These are phyloP conservation scores for Candida verbasci DNA, from an alignment of 805 yeast genomes.

Conservation along the genomic window DNA sequence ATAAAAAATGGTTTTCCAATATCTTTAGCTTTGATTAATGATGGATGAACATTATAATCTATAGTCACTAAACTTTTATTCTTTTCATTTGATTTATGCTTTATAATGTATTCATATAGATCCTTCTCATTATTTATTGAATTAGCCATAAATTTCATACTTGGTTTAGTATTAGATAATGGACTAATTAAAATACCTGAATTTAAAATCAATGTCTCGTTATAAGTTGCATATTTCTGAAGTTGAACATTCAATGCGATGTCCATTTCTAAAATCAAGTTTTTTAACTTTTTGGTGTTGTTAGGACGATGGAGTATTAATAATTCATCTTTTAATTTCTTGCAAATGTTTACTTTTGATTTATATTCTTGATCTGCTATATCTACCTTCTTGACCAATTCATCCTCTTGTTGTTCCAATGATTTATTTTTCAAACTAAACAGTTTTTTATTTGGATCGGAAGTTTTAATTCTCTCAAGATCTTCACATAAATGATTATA, in stretches of 20 bases:
- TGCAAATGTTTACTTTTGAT: slow-evolving; percentile 67
- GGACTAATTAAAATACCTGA: slow-evolving; percentile 83
- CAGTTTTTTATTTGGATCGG: slow-evolving; percentile 82
- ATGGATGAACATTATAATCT: slow-evolving; percentile 67
- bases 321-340: slow-evolving; percentile 69
- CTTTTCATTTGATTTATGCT: slow-evolving; percentile 21
- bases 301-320: slow-evolving; percentile 74
- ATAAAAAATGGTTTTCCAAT: slow-evolving; percentile 10
- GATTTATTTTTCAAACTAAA: slow-evolving; percentile 77
- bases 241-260: slow-evolving; percentile 85
- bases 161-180: slow-evolving; percentile 45
- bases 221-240: slow-evolving; percentile 83
- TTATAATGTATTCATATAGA: slow-evolving; percentile 63
- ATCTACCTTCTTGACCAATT: slow-evolving; percentile 72
- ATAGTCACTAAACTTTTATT: slow-evolving; percentile 55
- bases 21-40: slow-evolving; percentile 33
- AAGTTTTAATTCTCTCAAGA: slow-evolving; percentile 70
- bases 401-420: slow-evolving; percentile 87
- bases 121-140: slow-evolving; percentile 81
- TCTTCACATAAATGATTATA: slow-evolving; percentile 82
- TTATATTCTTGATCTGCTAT: slow-evolving; percentile 84
- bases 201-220: slow-evolving; percentile 78
- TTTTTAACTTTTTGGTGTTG: slow-evolving; percentile 64
- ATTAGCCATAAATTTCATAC: slow-evolving; percentile 75
- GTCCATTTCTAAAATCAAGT: slow-evolving; percentile 80